A percentile compares a stretch with the other conserved stretches of the same genome.
Conservation (phyloP, 495 filamentous ascomycete genomes). For the Cudoniella acicularis region DNA sequence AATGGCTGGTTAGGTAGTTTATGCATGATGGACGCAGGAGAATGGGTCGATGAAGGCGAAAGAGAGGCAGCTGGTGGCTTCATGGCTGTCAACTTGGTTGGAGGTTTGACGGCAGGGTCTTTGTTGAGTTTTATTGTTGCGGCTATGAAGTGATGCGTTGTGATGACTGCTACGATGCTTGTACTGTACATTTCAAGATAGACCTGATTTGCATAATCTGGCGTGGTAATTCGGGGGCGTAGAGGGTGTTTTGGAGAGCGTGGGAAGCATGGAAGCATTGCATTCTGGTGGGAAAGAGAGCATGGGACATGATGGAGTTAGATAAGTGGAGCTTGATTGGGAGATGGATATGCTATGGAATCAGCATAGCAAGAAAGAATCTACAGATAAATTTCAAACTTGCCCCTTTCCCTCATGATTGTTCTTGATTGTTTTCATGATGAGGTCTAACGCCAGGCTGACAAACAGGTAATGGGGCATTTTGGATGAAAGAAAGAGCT, state of each 20-base stretch:
- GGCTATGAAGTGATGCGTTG: background rate
- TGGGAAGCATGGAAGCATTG: background rate
- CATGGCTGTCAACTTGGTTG: slow-evolving; percentile 86
- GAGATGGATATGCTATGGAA: too few species aligned
- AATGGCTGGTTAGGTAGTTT: slow-evolving; percentile 82
- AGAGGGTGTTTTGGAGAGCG: background rate
- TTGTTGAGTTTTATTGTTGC: slow-evolving; percentile 76
- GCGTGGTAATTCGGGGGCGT: background rate
- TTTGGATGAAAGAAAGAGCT: too few species aligned
- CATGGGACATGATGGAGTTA: background rate
- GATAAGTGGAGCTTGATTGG: background rate
- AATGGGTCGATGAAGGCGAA: slow-evolving; percentile 75
- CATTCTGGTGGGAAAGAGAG: background rate
- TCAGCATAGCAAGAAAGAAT: too few species aligned
- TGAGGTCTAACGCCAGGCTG: too few species aligned
- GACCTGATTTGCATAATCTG: background rate
- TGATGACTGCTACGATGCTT: slow-evolving; percentile 19
- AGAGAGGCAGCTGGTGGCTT: slow-evolving; percentile 87
- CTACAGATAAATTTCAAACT: too few species aligned
- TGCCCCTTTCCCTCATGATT: too few species aligned
- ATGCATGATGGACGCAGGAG: slow-evolving; percentile 86
- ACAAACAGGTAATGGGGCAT: too few species aligned
- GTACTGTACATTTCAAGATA: too few species aligned
- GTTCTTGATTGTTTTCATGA: too few species aligned
- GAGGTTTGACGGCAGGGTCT: slow-evolving; percentile 79